Percentiles rank a stretch among this genome's conserved stretches.
These are phyloP conservation scores for Fusarium tricinctum DNA, from an alignment of 2,329 filamentous ascomycete genomes.

Conservation along the genomic window DNA sequence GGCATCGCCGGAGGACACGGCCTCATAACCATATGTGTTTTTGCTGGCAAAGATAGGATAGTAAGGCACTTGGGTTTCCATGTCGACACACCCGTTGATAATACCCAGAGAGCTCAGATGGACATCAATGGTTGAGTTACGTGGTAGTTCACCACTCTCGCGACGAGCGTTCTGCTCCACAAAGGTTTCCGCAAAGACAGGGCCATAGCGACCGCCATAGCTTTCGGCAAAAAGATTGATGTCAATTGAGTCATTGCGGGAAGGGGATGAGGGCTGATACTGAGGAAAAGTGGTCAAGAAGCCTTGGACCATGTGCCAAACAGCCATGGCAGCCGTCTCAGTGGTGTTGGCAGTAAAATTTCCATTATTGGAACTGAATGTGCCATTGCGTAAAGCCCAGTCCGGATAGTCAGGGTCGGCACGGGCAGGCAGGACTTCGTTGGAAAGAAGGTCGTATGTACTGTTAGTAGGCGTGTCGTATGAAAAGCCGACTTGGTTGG, in stretches of 20 bases:
- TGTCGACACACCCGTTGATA: slow-evolving; percentile 79
- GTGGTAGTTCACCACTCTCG: slow-evolving; percentile 62
- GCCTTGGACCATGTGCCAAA: slow-evolving; percentile 76
- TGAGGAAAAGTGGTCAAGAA: slow-evolving; percentile 71
- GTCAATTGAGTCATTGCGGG: slow-evolving; percentile 62
- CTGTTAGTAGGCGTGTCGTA: slow-evolving; percentile 75
- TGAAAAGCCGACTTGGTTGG: slow-evolving; percentile 78
- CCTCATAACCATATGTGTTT: slow-evolving; percentile 75
- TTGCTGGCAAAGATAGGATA: slow-evolving; percentile 71
- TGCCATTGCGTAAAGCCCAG: slow-evolving; percentile 70
- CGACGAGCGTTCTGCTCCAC: slow-evolving; percentile 73
- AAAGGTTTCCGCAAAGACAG: slow-evolving; percentile 70
- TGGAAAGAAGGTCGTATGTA: slow-evolving; percentile 65
- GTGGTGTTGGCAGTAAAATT: slow-evolving; percentile 68
- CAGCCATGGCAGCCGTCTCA: slow-evolving; percentile 67
- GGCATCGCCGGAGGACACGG: slow-evolving; percentile 66
- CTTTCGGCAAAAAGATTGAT: slow-evolving; percentile 78
- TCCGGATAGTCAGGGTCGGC: slow-evolving; percentile 39
- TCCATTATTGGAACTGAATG: slow-evolving; percentile 70
- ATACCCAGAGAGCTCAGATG: slow-evolving; percentile 75
- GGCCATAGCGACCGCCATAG: slow-evolving; percentile 79
- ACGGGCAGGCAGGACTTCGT: slow-evolving; percentile 52
- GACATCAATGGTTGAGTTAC: slow-evolving; percentile 69
- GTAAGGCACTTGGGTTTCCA: slow-evolving; percentile 70
- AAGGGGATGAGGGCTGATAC: slow-evolving; percentile 61